phyloP scores from a whole-genome alignment of 2,329 filamentous ascomycete species.

The Verticillium alfalfae region DNA sequence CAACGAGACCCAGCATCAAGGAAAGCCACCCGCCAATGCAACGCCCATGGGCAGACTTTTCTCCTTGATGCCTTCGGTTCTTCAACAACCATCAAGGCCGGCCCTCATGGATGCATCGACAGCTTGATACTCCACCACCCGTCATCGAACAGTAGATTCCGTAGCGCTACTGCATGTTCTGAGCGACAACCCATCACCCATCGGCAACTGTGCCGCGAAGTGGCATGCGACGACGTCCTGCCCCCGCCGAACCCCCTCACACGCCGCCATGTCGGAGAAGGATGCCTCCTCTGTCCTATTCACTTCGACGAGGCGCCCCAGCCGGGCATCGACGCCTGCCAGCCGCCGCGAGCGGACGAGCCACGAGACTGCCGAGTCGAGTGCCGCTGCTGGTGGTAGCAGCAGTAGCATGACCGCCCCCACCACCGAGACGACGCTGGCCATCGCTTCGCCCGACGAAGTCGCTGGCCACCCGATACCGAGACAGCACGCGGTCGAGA shows the following conservation, averaged over 20 bases:
- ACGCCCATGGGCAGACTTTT: neutral
- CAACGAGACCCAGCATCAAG: neutral
- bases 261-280: constrained; percentile 14
- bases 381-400: constrained; percentile 20
- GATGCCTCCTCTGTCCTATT: constrained; percentile 9
- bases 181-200: neutral
- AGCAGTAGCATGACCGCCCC: constrained; percentile 17
- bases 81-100: neutral
- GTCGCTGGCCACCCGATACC: constrained; percentile 3
- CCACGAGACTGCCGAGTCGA: constrained; percentile 41
- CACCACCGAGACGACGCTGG: constrained; percentile 11
- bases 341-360: constrained; percentile 26
- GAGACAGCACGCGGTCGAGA: constrained; percentile 12
- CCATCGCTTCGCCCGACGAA: constrained; percentile 5
- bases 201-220: neutral
- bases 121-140: neutral
- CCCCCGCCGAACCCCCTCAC: neutral
- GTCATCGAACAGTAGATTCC: neutral
- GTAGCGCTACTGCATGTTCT: neutral
- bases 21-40: neutral
- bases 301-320: constrained; percentile 6
- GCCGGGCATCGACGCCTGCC: constrained; percentile 6
- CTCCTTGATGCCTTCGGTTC: neutral
- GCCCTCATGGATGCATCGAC: neutral
- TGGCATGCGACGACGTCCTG: constrained; percentile 12